Conservation (phyloP, 1,284 basidiomycete species). For the Vanrija sp. region DNA sequence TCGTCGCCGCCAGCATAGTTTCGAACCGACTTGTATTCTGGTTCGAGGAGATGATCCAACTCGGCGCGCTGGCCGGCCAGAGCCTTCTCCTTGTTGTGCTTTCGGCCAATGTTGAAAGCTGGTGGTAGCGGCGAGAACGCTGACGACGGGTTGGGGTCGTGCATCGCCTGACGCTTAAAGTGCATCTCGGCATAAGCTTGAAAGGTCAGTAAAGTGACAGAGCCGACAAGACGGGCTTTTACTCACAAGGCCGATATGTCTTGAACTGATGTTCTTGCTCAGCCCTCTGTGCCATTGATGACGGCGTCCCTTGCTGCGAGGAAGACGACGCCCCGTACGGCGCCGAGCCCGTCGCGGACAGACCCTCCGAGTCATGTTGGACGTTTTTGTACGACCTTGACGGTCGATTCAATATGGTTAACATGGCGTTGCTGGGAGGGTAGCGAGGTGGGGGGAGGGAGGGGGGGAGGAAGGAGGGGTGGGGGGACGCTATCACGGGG, state of each 20-base stretch:
- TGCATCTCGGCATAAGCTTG: slow-evolving; percentile 33
- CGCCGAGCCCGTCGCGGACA: slow-evolving; percentile 25
- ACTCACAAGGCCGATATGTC: slow-evolving; percentile 45
- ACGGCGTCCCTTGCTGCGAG: slow-evolving; percentile 1
- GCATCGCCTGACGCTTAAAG: slow-evolving; percentile 30
- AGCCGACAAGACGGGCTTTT: slow-evolving; percentile 24
- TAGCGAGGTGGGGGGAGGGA: neutral
- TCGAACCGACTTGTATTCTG: slow-evolving; percentile 31
- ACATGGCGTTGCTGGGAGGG: slow-evolving; percentile 3
- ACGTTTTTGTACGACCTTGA: slow-evolving; percentile 43
- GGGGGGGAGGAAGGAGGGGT: neutral
- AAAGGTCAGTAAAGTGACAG: slow-evolving; percentile 29
- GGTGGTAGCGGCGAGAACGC: slow-evolving; percentile 38
- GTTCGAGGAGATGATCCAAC: slow-evolving; percentile 43
- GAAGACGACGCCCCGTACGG: slow-evolving; percentile 12
- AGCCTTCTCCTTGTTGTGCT: slow-evolving; percentile 33
- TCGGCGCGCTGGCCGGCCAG: slow-evolving; percentile 39
- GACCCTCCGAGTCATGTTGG: slow-evolving; percentile 35
- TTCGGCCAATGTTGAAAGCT: slow-evolving; percentile 34
- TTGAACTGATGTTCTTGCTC: slow-evolving; percentile 32
- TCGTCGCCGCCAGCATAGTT: slow-evolving; percentile 18
- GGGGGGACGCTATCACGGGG: neutral
- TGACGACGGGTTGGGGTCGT: slow-evolving; percentile 38
- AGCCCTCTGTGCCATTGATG: neutral
- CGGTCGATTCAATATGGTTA: slow-evolving; percentile 29